Evolutionary conservation across 129 eudicot species (phyloP).

Genomic region (Daucus carota): DH1_v3.0 NC_030383.2:12279501-12280000

Average conservation of each 20-base stretch:
- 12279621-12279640: neutral
- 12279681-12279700: neutral
- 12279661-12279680: neutral
- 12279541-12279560: neutral
- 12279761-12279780: conserved; percentile 76
- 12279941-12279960: neutral
- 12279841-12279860: conserved; percentile 57
- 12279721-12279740: neutral
- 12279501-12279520: neutral
- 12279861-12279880: conserved; percentile 10
- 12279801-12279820: conserved; percentile 73
- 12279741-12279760: conserved; percentile 65
- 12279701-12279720: neutral
- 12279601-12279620: neutral
- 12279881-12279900: conserved; percentile 4
- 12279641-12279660: neutral
- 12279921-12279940: neutral
- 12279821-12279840: conserved; percentile 86
- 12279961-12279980: conserved; percentile 1
- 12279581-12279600: neutral
- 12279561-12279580: neutral
- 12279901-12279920: neutral
- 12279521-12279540: neutral
- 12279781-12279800: conserved; percentile 75
- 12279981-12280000: conserved; percentile 79